Conservation (phyloP, 2,329 filamentous ascomycete genomes). For the Neonectria ditissima region DNA sequence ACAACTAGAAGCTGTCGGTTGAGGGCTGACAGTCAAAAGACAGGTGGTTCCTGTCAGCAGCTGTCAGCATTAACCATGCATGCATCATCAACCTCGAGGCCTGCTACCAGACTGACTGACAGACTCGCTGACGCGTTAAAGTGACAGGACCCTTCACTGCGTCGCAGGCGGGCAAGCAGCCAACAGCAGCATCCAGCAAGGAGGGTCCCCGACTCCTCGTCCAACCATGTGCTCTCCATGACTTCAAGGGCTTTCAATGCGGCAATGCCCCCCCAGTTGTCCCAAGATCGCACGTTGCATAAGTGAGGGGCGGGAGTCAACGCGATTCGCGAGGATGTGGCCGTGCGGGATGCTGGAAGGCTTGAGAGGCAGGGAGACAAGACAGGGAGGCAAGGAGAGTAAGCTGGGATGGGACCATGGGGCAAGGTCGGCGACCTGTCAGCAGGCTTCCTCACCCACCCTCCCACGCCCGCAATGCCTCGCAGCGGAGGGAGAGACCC, state of each 20-base stretch:
- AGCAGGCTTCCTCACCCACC: conserved; percentile 12
- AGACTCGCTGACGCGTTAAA: background rate
- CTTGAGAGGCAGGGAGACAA: background rate
- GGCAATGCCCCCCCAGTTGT: background rate
- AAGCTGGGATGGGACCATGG: conserved; percentile 5
- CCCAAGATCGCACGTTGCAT: conserved; percentile 17
- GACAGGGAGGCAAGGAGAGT: background rate
- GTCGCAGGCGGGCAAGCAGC: background rate
- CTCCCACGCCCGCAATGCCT: background rate
- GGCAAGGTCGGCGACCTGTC: conserved; percentile 15
- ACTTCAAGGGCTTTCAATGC: background rate
- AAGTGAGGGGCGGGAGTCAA: conserved; percentile 27
- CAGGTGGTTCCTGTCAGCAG: conserved; percentile 1
- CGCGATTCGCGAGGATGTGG: conserved; percentile 22
- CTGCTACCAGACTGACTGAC: background rate
- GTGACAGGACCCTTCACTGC: background rate
- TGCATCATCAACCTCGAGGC: background rate
- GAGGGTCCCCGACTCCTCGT: background rate
- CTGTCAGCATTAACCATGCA: background rate
- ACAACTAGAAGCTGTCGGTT: background rate
- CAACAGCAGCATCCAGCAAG: background rate
- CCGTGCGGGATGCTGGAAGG: background rate
- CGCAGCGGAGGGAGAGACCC: background rate
- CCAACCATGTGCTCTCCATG: background rate
- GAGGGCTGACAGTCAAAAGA: background rate